Conservation (phyloP, 164 flowering plant genomes). For the Tinospora cordifolia region DNA sequence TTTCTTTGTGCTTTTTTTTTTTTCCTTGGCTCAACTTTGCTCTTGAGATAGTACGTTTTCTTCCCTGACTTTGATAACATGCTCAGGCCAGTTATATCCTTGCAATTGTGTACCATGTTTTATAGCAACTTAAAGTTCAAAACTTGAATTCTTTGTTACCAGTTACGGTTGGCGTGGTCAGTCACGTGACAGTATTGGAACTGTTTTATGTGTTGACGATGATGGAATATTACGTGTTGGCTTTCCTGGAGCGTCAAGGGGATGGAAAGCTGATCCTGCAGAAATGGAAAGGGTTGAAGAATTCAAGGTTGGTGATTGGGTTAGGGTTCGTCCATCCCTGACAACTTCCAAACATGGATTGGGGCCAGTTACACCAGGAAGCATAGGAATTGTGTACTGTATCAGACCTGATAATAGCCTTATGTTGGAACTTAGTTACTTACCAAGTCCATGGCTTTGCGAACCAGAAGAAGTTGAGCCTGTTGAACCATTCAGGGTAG, state of each 20-base stretch:
- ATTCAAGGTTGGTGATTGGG: constrained; percentile 99
- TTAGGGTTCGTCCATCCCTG: constrained; percentile 82
- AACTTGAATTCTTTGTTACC: constrained; percentile 12
- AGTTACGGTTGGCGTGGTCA: constrained; percentile 98
- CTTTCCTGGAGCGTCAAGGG: constrained; percentile 99
- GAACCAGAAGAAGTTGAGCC: constrained; percentile 99
- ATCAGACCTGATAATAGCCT: constrained; percentile 92
- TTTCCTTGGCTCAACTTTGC: too few relatives aligned
- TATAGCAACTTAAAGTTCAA: neutral
- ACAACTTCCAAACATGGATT: constrained; percentile 95
- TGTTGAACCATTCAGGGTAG: constrained; percentile 86
- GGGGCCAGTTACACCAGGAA: constrained; percentile 93
- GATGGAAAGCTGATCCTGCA: constrained; percentile 99
- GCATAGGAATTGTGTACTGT: constrained; percentile 93
- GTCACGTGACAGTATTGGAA: constrained; percentile 88
- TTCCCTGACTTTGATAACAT: neutral
- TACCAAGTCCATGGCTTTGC: constrained; percentile 95
- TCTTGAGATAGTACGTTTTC: neutral
- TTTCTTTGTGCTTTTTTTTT: too few relatives aligned
- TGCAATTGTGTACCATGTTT: neutral
- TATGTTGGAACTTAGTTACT: constrained; percentile 77
- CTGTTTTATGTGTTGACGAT: constrained; percentile 96
- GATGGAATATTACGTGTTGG: constrained; percentile 98
- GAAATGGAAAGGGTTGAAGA: constrained; percentile 99
- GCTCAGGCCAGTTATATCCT: neutral